Evolutionary conservation across 1,284 basidiomycete species (phyloP), one percentile per base, ranked within the genome.

Genomic region (Ustilago trichophora): DNA sequence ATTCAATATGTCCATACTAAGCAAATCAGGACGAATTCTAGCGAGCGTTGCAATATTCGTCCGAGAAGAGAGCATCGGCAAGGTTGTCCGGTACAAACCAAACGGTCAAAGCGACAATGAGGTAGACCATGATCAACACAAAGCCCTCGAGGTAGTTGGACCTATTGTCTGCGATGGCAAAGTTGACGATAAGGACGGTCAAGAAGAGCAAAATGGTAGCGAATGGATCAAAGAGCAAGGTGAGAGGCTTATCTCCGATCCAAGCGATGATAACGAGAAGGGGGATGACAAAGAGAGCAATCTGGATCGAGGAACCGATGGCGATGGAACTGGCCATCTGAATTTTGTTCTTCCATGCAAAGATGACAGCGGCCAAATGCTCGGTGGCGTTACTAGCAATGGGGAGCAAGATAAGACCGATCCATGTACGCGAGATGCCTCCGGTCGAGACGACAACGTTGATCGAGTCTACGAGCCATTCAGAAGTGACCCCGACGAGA

Each of bases 291-390:
- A 77, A 77, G 21, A 76, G 59, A 2, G 73, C 65, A 26, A 77
- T 77, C 53, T 77, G 75, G 48, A 77, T 77, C 2, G 72, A 74
- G 1, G 63, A 66, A 41, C 75, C 75, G 21, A 77, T 75, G 3
- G 75, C 75, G 15, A 77, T 73, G 21, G 62, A 65, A 41, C 62
- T 66, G 2, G 72, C 65, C 38, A 77, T 59, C 37, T 77, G 72
- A 42, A 77, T 71, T 46, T 75, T 75, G 67, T 76, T 72, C 62
- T 75, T 73, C 59, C 62, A 65, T 9, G 75, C 66, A 36, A 70
- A 71, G 19, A 66, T 69, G 27, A 77, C 73, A 22, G 75, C 75
- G 3, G 73, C 70, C 35, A 67, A 32, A 45, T 77, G 75, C 49
- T 77, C 75, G 15, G 75, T 75, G 4, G 71, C 71, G 32, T 76